phyloP scores from a whole-genome alignment of 768 basidiomycete species.

The Paxillus rubicundulus region DNA sequence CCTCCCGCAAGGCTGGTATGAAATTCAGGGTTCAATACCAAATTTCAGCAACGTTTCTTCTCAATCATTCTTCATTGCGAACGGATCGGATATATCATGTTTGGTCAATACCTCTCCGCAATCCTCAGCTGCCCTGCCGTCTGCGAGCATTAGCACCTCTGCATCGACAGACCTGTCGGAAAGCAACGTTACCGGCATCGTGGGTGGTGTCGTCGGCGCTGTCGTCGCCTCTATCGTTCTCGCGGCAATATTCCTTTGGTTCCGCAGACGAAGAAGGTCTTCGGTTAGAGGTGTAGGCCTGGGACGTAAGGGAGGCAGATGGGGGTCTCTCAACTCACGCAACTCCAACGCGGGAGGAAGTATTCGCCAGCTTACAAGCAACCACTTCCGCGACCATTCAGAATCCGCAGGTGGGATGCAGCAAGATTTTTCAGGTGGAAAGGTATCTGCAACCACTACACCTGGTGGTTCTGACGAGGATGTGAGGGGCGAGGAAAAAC shows the following conservation, averaged over 20 bases:
- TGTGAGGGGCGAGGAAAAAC: conserved; percentile 23
- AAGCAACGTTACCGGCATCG: conserved; percentile 43
- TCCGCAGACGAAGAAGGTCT: conserved; percentile 17
- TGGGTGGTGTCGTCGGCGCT: conserved; percentile 52
- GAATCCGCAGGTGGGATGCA: conserved; percentile 21
- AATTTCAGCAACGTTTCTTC: conserved; percentile 18
- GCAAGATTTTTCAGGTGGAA: conserved; percentile 11
- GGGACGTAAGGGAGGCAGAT: conserved; percentile 19
- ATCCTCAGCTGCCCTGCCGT: conserved; percentile 9
- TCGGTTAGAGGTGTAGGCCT: conserved; percentile 31
- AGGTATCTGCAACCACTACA: conserved; percentile 13
- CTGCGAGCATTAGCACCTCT: conserved; percentile 7
- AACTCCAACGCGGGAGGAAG: conserved; percentile 8
- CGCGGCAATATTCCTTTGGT: conserved; percentile 31
- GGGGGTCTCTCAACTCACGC: conserved; percentile 29
- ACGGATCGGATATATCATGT: conserved; percentile 38
- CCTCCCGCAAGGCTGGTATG: conserved; percentile 50
- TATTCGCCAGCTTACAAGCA: neutral
- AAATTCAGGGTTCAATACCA: conserved; percentile 22
- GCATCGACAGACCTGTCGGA: conserved; percentile 23
- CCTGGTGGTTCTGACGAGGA: conserved; percentile 25
- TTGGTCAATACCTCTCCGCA: conserved; percentile 17
- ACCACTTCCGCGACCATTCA: conserved; percentile 19
- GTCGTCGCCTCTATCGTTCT: conserved; percentile 34
- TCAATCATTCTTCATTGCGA: conserved; percentile 33